Conservation (phyloP, 2,329 filamentous ascomycete genomes). For the Blastomyces parvus region DNA sequence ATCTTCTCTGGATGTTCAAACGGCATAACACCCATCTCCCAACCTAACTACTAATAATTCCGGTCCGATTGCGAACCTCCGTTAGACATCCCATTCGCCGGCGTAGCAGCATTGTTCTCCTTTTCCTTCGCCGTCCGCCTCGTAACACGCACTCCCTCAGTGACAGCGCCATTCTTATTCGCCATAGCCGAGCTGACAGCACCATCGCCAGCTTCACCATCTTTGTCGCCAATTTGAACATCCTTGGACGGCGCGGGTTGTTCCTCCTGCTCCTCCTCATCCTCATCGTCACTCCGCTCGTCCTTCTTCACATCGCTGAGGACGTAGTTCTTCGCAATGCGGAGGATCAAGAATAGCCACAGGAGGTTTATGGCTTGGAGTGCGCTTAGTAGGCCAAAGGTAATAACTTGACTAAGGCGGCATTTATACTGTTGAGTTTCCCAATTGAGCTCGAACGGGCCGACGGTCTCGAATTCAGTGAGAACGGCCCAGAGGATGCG, state of each 20-base stretch:
- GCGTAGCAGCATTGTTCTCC: conserved; percentile 13
- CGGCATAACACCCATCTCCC: not conserved
- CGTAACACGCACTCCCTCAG: conserved; percentile 11
- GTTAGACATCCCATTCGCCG: conserved; percentile 6
- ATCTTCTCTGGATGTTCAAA: not conserved
- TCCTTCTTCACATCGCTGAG: conserved; percentile 33
- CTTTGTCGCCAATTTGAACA: not conserved
- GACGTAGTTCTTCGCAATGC: conserved; percentile 36
- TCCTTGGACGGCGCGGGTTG: not conserved
- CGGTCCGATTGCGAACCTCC: not conserved
- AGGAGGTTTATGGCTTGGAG: conserved; percentile 40
- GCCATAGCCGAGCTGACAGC: conserved; percentile 13
- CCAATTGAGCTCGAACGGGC: conserved; percentile 41
- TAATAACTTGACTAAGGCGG: conserved; percentile 41
- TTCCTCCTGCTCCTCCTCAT: conserved; percentile 32
- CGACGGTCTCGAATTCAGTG: conserved; percentile 40
- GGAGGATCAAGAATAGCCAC: conserved; percentile 39
- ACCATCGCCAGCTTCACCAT: not conserved
- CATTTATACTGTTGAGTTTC: conserved; percentile 42
- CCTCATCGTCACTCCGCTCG: conserved; percentile 39
- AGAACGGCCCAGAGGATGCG: conserved; percentile 39
- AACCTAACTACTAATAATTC: not conserved
- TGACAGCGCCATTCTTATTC: conserved; percentile 16
- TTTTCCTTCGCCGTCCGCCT: conserved; percentile 22
- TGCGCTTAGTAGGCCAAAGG: conserved; percentile 35